phyloP scores from a whole-genome alignment of 2,329 filamentous ascomycete species.

The Hysterium pulicare region DNA sequence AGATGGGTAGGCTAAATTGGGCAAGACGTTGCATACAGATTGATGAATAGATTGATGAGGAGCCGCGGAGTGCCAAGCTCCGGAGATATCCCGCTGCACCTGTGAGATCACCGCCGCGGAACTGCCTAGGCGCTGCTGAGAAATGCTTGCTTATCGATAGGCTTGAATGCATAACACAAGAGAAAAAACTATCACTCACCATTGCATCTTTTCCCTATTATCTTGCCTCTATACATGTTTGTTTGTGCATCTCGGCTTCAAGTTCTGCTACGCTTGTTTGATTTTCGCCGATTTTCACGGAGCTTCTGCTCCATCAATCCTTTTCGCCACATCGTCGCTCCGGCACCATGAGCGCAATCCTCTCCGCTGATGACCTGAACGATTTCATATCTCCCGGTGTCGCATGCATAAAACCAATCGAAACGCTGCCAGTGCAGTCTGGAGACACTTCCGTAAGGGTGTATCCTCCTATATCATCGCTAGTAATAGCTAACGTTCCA shows the following conservation, averaged over 20 bases:
- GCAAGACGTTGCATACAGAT: too few relatives aligned
- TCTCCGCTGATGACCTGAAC: conserved; percentile 94
- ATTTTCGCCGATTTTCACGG: neutral
- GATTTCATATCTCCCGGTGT: conserved; percentile 98
- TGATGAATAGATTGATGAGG: too few relatives aligned
- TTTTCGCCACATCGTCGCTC: conserved; percentile 8
- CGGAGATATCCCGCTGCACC: too few relatives aligned
- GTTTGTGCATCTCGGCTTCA: neutral
- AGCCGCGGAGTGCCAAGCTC: too few relatives aligned
- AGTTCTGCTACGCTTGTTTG: neutral
- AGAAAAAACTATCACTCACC: neutral
- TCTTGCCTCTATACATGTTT: neutral
- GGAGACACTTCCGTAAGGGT: conserved; percentile 43
- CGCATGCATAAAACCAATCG: conserved; percentile 96
- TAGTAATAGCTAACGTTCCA: conserved; percentile 22
- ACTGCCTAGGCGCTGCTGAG: too few relatives aligned
- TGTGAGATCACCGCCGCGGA: too few relatives aligned
- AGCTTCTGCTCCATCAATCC: conserved; percentile 11
- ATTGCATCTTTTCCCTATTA: neutral
- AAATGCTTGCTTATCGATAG: neutral
- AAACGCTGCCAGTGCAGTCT: conserved; percentile 70
- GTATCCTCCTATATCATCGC: neutral
- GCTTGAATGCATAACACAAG: neutral
- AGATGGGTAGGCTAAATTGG: too few relatives aligned
- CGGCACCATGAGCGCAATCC: conserved; percentile 82